phyloP scores from a whole-genome alignment of 1,139 yeast genomes.

The Suhomyces yuchorum region DNA sequence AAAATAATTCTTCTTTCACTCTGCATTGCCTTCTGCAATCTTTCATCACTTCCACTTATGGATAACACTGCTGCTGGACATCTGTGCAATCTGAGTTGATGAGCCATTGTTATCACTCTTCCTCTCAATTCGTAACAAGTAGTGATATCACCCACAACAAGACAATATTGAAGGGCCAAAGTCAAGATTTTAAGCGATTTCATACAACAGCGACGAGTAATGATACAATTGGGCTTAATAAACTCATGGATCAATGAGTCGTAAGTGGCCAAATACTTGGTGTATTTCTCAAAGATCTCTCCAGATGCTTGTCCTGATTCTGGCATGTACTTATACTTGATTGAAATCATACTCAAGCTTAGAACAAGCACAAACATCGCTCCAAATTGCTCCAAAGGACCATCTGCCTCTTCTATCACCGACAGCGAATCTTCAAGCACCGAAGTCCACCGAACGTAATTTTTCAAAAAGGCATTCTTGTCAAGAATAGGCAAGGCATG shows the following conservation, averaged over 20 bases:
- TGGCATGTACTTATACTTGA: constrained; percentile 29
- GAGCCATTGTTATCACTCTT: constrained; percentile 78
- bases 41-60: constrained; percentile 46
- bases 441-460: constrained; percentile 52
- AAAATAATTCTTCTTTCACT: constrained; percentile 80
- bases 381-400: constrained; percentile 57
- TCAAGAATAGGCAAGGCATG: constrained; percentile 68
- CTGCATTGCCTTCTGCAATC: constrained; percentile 59
- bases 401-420: constrained; percentile 20
- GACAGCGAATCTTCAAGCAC: constrained; percentile 35
- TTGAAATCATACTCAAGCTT: constrained; percentile 59
- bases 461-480: constrained; percentile 60
- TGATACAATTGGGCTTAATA: constrained; percentile 52
- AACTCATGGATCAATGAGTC: constrained; percentile 55
- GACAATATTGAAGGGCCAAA: constrained; percentile 69
- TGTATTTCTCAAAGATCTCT: constrained; percentile 23
- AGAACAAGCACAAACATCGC: constrained; percentile 59
- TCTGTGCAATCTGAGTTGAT: constrained; percentile 79
- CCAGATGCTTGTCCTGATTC: constrained; percentile 16
- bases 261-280: constrained; percentile 41
- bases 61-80: constrained; percentile 83
- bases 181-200: constrained; percentile 71
- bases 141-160: constrained; percentile 72
- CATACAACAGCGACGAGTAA: constrained; percentile 60
- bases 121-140: constrained; percentile 79